Evolutionary conservation across 495 filamentous ascomycete genomes (phyloP), one percentile per base, ranked within the genome.

Genomic region (Corynascus novoguineensis): DNA sequence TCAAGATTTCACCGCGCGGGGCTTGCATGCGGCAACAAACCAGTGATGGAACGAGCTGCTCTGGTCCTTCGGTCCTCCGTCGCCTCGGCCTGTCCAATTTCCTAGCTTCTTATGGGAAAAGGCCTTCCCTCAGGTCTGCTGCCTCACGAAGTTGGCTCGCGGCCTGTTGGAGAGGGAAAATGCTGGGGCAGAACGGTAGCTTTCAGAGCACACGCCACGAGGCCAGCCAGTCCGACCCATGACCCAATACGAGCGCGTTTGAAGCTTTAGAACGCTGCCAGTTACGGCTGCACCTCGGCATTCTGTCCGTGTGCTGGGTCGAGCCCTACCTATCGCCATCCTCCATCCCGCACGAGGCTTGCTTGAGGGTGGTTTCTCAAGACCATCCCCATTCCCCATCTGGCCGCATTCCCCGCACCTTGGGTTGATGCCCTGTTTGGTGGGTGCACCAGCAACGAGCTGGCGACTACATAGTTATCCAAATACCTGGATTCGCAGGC

Each of bases 391-490:
- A 1, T 8, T 22, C 27, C 48, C 21, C 48, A 1, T 58, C 19
- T 44, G 17, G n/a, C 11, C 47, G 21, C 50, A 37, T 45, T 46
- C 56, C 56, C 50, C 42, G 32, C 44, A 47, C 15, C 50, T 42
- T 9, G 29, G 41, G 25, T 37, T 15, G 28, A 46, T 53, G 38
- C 21, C n/a, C 22, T 52, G 27, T 48, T 31, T 42, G 50, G 54
- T 59, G 57, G 50, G 54, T 59, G 57, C 57, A 45, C 8, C 41
- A 14, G 51, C 50, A 29, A 14, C 32, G 53, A 44, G 28, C 29
- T 53, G 38, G 51, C 46, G 40, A 15, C 21, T 19, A n/a, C n/a
- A n/a, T n/a, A 38, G 59, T 61, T 61, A 61, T 61, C 41, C 59
- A 57, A 55, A 35, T 53, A 57, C 48, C 24, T 57, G 48, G 53